Percentiles rank a stretch among this genome's conserved stretches.
Evolutionary conservation across 2,329 filamentous ascomycete species (phyloP).

Genomic region (Madurella fahalii): DNA sequence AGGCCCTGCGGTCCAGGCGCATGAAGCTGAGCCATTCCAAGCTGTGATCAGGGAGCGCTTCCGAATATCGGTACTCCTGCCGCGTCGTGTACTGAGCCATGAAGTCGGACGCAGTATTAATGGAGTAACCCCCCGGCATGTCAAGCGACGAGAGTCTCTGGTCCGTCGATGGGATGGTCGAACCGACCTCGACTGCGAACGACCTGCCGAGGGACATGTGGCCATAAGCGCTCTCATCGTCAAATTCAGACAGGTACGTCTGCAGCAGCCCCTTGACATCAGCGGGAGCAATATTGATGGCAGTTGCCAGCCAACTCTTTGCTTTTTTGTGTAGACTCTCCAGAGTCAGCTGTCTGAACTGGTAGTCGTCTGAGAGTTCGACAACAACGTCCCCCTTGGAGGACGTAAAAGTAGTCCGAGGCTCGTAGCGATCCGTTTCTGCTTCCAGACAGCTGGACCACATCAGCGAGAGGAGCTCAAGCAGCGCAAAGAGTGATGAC

Average conservation of each 20-base stretch:
- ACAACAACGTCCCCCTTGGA: slow-evolving; percentile 72
- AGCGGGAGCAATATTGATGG: slow-evolving; percentile 79
- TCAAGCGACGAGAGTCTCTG: slow-evolving; percentile 82
- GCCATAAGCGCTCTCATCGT: slow-evolving; percentile 85
- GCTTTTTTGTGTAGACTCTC: slow-evolving; percentile 73
- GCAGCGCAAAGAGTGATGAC: slow-evolving; percentile 82
- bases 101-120: slow-evolving; percentile 94
- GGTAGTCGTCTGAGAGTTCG: slow-evolving; percentile 90
- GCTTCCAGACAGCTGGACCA: slow-evolving; percentile 92
- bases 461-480: slow-evolving; percentile 90
- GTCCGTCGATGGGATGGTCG: slow-evolving; percentile 78
- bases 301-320: slow-evolving; percentile 72
- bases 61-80: slow-evolving; percentile 89
- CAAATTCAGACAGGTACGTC: slow-evolving; percentile 92
- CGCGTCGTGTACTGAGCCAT: slow-evolving; percentile 95
- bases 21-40: slow-evolving; percentile 61
- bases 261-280: slow-evolving; percentile 94
- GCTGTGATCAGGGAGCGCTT: slow-evolving; percentile 66
- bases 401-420: slow-evolving; percentile 76
- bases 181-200: slow-evolving; percentile 90
- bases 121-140: slow-evolving; percentile 63
- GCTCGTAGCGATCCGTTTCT: slow-evolving; percentile 90
- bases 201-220: slow-evolving; percentile 90
- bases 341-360: slow-evolving; percentile 74
- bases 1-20: slow-evolving; percentile 49